Percentiles rank a stretch among this genome's conserved stretches.
Evolutionary conservation across 2,329 filamentous ascomycete genomes (phyloP).

Genomic region (Dothistroma pini): DNA sequence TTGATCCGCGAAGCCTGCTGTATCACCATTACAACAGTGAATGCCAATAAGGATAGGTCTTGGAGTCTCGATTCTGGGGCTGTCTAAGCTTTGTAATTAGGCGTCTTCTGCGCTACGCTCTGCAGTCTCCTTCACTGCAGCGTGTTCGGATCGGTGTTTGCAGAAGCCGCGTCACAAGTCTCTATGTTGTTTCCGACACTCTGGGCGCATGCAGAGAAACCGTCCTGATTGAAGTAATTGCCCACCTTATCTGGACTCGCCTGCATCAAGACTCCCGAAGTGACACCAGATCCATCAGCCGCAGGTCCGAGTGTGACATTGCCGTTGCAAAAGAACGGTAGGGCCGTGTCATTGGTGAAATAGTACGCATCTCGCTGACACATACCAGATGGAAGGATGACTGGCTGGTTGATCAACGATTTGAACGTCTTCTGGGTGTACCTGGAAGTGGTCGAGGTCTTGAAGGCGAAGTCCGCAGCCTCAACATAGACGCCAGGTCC

Average conservation of each 20-base stretch:
- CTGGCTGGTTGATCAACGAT: slow-evolving; percentile 22
- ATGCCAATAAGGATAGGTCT: no score
- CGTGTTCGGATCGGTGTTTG: slow-evolving; percentile 16
- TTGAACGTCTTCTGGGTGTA: slow-evolving; percentile 22
- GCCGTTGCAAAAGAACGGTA: slow-evolving; percentile 17
- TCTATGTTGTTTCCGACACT: slow-evolving; percentile 24
- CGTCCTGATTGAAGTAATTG: slow-evolving; percentile 20
- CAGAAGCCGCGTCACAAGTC: slow-evolving; percentile 22
- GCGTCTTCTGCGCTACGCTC: no score
- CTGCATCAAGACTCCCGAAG: slow-evolving; percentile 15
- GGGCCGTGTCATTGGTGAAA: slow-evolving; percentile 25
- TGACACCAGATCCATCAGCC: slow-evolving; percentile 17
- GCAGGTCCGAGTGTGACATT: slow-evolving; percentile 26
- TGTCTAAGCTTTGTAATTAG: not conserved
- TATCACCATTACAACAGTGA: no score
- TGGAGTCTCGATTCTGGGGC: not conserved
- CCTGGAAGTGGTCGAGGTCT: slow-evolving; percentile 2
- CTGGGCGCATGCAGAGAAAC: slow-evolving; percentile 23
- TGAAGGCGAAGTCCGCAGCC: slow-evolving; percentile 20
- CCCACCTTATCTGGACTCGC: slow-evolving; percentile 23
- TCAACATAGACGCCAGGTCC: slow-evolving; percentile 26
- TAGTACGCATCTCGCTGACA: slow-evolving; percentile 28
- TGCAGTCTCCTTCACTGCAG: not conserved
- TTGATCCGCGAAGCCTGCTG: slow-evolving; percentile 27
- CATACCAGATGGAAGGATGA: slow-evolving; percentile 14